phyloP scores from a whole-genome alignment of 345 rosid species.

The Pistacia atlantica region DNA sequence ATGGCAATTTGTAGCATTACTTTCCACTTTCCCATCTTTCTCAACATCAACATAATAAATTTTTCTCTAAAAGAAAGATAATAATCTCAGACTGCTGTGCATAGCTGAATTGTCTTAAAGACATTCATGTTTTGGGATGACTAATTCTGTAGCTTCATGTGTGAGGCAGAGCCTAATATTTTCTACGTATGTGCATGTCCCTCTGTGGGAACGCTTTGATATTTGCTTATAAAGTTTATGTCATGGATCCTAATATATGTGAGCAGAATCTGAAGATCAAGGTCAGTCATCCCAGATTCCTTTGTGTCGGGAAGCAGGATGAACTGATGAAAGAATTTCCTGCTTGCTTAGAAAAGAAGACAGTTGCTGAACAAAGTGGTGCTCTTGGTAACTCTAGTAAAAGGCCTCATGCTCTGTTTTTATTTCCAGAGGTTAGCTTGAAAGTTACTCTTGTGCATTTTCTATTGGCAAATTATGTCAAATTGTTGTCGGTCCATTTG shows the following conservation, averaged over 20 bases:
- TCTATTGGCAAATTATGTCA: constrained; percentile 12
- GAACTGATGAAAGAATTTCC: constrained; percentile 57
- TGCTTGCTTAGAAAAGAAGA: constrained; percentile 65
- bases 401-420: constrained; percentile 47
- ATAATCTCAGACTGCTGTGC: too few relatives aligned
- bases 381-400: constrained; percentile 32
- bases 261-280: constrained; percentile 94
- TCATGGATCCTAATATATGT: constrained; percentile 17
- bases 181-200: constrained; percentile 19
- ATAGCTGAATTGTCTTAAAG: background rate
- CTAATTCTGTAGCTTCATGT: background rate
- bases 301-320: constrained; percentile 55
- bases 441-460: constrained; percentile 20
- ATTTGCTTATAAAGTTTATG: background rate
- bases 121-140: background rate
- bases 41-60: background rate
- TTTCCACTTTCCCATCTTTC: background rate
- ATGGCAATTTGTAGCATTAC: background rate
- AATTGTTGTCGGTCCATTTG: constrained; percentile 21
- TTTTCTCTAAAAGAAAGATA: too few relatives aligned
- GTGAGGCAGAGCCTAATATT: constrained; percentile 1
- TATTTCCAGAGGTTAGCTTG: constrained; percentile 81
- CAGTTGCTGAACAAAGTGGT: constrained; percentile 33
- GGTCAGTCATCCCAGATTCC: constrained; percentile 78
- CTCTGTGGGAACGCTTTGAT: constrained; percentile 4